Conservation (phyloP, 2,329 filamentous ascomycete genomes). For the Microthyrium microscopicum region DNA sequence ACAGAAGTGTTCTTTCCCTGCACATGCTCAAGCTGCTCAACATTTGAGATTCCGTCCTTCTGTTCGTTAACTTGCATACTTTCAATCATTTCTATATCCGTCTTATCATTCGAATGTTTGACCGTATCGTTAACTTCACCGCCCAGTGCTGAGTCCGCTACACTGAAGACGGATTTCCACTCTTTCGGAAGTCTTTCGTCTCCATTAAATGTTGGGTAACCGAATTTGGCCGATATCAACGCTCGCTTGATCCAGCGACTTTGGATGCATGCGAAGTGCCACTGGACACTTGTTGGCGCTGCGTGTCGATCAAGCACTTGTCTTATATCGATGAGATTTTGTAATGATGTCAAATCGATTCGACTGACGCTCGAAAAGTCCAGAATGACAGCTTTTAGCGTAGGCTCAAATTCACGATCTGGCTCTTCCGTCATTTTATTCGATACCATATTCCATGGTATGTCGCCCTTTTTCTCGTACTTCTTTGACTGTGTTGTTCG, state of each 20-base stretch:
- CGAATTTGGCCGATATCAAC: background rate
- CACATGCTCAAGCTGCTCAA: too few species aligned
- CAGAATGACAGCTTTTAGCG: conserved; percentile 56
- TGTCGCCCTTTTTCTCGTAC: background rate
- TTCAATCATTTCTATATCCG: too few species aligned
- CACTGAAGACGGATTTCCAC: too few species aligned
- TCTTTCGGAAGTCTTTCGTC: too few species aligned
- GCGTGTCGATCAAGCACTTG: conserved; percentile 1
- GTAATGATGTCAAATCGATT: conserved; percentile 65
- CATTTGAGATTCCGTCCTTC: too few species aligned
- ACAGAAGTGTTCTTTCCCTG: too few species aligned
- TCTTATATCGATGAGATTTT: conserved; percentile 62
- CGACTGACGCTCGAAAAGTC: conserved; percentile 79
- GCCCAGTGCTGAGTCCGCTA: too few species aligned
- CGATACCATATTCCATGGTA: background rate
- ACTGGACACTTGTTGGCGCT: background rate
- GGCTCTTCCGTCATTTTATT: background rate
- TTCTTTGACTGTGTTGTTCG: background rate
- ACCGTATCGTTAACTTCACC: too few species aligned
- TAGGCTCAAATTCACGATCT: background rate
- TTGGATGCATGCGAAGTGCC: conserved; percentile 4
- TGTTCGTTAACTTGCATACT: too few species aligned
- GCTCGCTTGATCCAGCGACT: conserved; percentile 1
- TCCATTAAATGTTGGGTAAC: too few species aligned
- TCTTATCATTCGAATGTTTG: too few species aligned